Conservation (phyloP, 495 filamentous ascomycete genomes). For the Halenospora varia region DNA sequence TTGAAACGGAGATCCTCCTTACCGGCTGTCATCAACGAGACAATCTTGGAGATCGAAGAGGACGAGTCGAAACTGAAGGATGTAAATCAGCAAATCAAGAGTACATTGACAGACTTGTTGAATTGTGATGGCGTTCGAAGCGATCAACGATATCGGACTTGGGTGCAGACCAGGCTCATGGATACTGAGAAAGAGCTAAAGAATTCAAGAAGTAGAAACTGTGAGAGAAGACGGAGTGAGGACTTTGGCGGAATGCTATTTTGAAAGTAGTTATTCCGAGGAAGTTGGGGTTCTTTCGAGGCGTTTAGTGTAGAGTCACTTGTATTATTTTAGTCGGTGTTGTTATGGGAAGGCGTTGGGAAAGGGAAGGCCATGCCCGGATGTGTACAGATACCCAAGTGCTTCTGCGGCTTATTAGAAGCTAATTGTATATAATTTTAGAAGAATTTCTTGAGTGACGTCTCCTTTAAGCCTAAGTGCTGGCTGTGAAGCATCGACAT, state of each 20-base stretch:
- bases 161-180: conserved; percentile 61
- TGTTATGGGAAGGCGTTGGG: too few relatives aligned
- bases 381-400: too few relatives aligned
- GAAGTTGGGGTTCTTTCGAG: too few relatives aligned
- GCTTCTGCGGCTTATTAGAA: too few relatives aligned
- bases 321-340: too few relatives aligned
- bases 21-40: conserved; percentile 35
- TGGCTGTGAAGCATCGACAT: too few relatives aligned
- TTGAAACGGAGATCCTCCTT: conserved; percentile 23
- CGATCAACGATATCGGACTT: conserved; percentile 53
- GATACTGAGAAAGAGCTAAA: conserved; percentile 58
- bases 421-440: too few relatives aligned
- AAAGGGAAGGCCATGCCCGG: too few relatives aligned
- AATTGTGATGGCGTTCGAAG: conserved; percentile 54
- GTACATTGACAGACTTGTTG: conserved; percentile 59
- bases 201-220: conserved; percentile 20
- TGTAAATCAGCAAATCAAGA: conserved; percentile 63
- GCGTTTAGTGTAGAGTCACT: too few relatives aligned
- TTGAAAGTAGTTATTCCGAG: too few relatives aligned
- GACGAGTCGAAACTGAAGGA: conserved; percentile 51
- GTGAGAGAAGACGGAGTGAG: conserved; percentile 24
- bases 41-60: conserved; percentile 37
- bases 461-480: too few relatives aligned
- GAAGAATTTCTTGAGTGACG: too few relatives aligned
- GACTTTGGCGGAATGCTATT: neutral